phyloP scores from a whole-genome alignment of 139 green algal genomes.

The Ostreobium quekettii region DNA sequence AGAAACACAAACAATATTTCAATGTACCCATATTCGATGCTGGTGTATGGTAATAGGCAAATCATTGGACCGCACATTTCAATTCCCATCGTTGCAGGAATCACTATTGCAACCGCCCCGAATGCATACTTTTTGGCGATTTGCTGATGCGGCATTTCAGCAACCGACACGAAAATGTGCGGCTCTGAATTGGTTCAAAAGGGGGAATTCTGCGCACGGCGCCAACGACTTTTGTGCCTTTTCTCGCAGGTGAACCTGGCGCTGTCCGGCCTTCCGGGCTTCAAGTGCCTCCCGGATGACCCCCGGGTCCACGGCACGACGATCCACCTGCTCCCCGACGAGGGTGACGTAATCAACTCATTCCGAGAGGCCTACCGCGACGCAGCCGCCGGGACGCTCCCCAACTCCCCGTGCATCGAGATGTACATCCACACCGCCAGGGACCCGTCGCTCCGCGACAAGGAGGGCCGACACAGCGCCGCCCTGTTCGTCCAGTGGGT shows the following conservation, averaged over 20 bases:
- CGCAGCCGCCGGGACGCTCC: constrained; percentile 25
- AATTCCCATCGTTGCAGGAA: neutral
- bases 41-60: too few relatives aligned
- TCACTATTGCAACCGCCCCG: neutral
- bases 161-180: too few relatives aligned
- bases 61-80: too few relatives aligned
- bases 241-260: constrained; percentile 44
- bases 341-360: constrained; percentile 19
- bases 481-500: constrained; percentile 54
- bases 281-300: constrained; percentile 39
- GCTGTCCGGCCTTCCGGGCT: constrained; percentile 34
- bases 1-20: too few relatives aligned
- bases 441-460: constrained; percentile 37
- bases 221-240: neutral
- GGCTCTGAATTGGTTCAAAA: neutral
- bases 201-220: too few relatives aligned
- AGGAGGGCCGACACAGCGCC: constrained; percentile 34
- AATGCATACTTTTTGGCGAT: too few relatives aligned
- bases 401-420: constrained; percentile 45
- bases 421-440: constrained; percentile 42
- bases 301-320: constrained; percentile 40
- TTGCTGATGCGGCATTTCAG: too few relatives aligned
- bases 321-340: constrained; percentile 43
- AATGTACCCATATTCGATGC: too few relatives aligned
- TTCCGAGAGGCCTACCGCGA: constrained; percentile 24